Conservation (phyloP, 352 stramenopile genomes). For the Pythium vanterpoolii region DNA sequence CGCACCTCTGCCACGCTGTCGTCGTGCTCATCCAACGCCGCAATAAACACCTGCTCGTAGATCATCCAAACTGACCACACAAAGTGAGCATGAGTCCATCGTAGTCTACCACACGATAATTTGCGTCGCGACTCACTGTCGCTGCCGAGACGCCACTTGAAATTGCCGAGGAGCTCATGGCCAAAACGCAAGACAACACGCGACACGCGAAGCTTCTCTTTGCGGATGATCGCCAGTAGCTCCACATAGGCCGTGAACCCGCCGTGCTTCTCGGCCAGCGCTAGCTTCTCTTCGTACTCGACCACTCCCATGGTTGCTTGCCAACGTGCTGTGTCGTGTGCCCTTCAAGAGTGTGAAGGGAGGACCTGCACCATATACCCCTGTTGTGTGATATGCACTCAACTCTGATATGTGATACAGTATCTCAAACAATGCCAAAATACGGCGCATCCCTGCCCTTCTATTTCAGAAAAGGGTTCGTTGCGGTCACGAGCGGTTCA, state of each 20-base stretch:
- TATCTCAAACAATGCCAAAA: conserved; percentile 3
- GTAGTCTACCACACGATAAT: not conserved
- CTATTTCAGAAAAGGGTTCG: conserved; percentile 16
- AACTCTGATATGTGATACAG: not conserved
- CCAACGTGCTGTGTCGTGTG: conserved; percentile 3
- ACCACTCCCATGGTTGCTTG: conserved; percentile 25
- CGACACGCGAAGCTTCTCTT: conserved; percentile 36
- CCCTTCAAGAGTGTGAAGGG: not conserved
- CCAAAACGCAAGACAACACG: conserved; percentile 31
- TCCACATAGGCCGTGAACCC: conserved; percentile 29
- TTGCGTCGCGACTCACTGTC: conserved; percentile 4
- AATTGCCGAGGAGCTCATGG: conserved; percentile 31
- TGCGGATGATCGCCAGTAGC: conserved; percentile 33
- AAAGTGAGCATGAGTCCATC: not conserved
- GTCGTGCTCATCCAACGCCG: conserved; percentile 35
- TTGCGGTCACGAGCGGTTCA: conserved; percentile 30
- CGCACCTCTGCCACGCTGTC: conserved; percentile 23
- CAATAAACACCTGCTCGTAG: conserved; percentile 42
- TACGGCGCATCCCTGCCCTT: not conserved
- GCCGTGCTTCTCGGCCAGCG: conserved; percentile 24
- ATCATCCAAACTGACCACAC: conserved; percentile 29
- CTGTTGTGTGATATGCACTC: conserved; percentile 4
- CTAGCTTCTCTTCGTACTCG: conserved; percentile 32
- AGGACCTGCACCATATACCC: not conserved
- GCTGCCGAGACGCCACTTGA: conserved; percentile 33